Conservation (phyloP, 2,329 filamentous ascomycete genomes). For the Paecilomyces niveus region DNA sequence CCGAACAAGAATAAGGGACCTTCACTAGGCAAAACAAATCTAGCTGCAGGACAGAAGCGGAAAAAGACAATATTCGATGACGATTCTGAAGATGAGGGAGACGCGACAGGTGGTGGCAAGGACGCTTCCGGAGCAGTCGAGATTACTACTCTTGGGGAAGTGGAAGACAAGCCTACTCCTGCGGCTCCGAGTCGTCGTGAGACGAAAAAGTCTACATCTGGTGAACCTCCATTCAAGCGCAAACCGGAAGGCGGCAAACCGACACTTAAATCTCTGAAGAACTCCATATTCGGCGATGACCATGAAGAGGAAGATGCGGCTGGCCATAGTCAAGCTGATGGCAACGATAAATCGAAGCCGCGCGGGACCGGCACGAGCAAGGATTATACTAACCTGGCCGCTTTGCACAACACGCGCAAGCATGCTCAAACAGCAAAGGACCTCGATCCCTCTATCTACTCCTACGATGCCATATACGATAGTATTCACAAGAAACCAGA, state of each 20-base stretch:
- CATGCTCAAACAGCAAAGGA: constrained; percentile 37
- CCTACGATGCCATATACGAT: constrained; percentile 45
- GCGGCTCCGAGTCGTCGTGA: constrained; percentile 11
- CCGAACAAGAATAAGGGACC: constrained; percentile 24
- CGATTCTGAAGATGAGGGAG: constrained; percentile 32
- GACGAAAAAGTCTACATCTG: constrained; percentile 1
- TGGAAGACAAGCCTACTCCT: constrained; percentile 16
- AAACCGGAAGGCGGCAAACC: constrained; percentile 27
- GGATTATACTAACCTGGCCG: constrained; percentile 40
- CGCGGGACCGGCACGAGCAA: constrained; percentile 10
- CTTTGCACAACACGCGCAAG: constrained; percentile 38
- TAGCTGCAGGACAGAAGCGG: constrained; percentile 35
- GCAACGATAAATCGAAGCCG: constrained; percentile 1
- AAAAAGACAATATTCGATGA: constrained; percentile 42
- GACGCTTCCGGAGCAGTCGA: constrained; percentile 18
- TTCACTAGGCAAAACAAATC: constrained; percentile 18
- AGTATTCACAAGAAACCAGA: constrained; percentile 36
- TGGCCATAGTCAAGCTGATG: constrained; percentile 8
- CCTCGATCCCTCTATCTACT: constrained; percentile 42
- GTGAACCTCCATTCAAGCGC: constrained; percentile 22
- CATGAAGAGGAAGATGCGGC: constrained; percentile 22
- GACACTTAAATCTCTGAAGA: constrained; percentile 24
- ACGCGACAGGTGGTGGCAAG: constrained; percentile 10
- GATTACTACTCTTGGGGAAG: constrained; percentile 32
- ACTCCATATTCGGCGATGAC: constrained; percentile 30